A percentile compares a stretch with the other conserved stretches of the same genome.
phyloP scores from a whole-genome alignment of 2,329 filamentous ascomycete species.

The Paraphaeosphaeria minitans region DNA sequence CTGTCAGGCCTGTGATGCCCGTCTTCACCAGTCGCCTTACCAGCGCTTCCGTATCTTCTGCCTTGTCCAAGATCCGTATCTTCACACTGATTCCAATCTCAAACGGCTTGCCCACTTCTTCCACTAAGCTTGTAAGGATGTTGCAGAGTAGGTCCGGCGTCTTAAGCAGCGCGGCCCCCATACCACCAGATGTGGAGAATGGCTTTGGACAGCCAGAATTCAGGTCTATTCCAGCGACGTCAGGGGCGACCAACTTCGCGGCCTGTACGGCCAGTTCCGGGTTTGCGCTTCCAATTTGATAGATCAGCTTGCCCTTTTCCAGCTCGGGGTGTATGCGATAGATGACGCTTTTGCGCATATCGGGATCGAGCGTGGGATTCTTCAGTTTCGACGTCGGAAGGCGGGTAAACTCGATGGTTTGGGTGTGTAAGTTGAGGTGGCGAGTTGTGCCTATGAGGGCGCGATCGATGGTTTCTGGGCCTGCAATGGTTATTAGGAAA shows the following conservation, averaged over 20 bases:
- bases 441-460: conserved; percentile 87
- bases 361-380: conserved; percentile 60
- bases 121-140: conserved; percentile 83
- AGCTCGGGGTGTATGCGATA: conserved; percentile 80
- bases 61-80: conserved; percentile 82
- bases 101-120: conserved; percentile 74
- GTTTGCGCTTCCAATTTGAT: conserved; percentile 88
- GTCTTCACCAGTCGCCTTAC: conserved; percentile 81
- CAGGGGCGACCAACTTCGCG: conserved; percentile 79
- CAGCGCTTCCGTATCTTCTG: conserved; percentile 75
- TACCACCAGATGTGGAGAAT: conserved; percentile 90
- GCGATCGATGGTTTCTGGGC: conserved; percentile 92
- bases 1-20: conserved; percentile 87
- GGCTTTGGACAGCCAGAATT: conserved; percentile 99
- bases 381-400: conserved; percentile 72
- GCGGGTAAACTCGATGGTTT: conserved; percentile 84
- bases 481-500: conserved; percentile 48
- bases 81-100: conserved; percentile 96
- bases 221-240: conserved; percentile 93
- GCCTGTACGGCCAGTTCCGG: conserved; percentile 83
- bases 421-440: conserved; percentile 74
- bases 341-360: conserved; percentile 69
- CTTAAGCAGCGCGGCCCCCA: conserved; percentile 89
- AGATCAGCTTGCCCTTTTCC: conserved; percentile 79
- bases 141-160: conserved; percentile 82